Evolutionary conservation across 129 eudicot species (phyloP), one percentile per base, ranked within the genome.

Genomic region (Glebionis coronaria): DNA sequence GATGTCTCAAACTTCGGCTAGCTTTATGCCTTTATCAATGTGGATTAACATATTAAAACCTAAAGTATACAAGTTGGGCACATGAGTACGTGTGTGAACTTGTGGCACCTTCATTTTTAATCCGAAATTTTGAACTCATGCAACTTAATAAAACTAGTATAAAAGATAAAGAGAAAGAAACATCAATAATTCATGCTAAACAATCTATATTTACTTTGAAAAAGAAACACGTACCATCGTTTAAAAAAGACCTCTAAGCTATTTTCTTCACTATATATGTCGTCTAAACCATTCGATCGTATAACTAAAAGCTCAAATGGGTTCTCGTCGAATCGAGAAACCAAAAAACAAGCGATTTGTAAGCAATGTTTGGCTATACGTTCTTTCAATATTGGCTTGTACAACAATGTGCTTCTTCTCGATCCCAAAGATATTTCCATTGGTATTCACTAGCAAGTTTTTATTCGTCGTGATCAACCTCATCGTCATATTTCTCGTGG

Each of bases 401-500:
- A 71, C 76, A 57, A 42, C 81, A 35, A 56, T 78, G 16, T 81
- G 83, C 56, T 74, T 19, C 12, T 45, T 77, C 20, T 68, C 79
- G 46, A 53, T 84, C 55, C 85, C 85, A 5, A 77, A 74, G 5
- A 59, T 81, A 3, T 19, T 67, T 18, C 63, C 86, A 0, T 69
- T 81, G 29, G 58, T 84, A 53, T 72, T 84, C 56, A 79, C 77
- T 54, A 44, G 80, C 78, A 84, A 78, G 78, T 78, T 65, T 46
- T 61, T 81, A 66, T 84, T 84, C 75, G 31, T 84, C 4, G 69
- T 81, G 47, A 86, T 82, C 49, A 81, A 84, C 71, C 80, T 84
- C 76, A 84, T 84, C 58, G 78, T 84, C 70, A 69, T 84, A 44
- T 80, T 81, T 69, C 90, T 84, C 5, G 65, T 84, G 16, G 77